Evolutionary conservation across 1,284 basidiomycete genomes (phyloP).

Genomic region (Lentinula novae-zelandiae): DNA sequence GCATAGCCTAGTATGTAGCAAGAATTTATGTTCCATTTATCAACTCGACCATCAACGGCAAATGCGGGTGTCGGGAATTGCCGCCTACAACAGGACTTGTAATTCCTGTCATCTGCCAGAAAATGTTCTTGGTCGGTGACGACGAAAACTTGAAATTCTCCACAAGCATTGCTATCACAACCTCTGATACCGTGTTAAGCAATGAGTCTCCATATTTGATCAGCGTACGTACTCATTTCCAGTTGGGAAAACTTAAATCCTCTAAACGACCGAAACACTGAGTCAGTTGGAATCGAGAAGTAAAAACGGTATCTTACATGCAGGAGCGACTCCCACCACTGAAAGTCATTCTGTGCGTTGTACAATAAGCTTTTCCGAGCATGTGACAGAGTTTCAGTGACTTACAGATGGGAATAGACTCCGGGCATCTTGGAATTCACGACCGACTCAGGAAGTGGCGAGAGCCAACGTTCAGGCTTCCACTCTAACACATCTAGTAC

Average conservation of each 20-base stretch:
- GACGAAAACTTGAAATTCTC: slow-evolving; percentile 20
- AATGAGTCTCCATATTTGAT: background rate
- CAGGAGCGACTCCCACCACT: slow-evolving; percentile 20
- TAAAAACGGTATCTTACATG: slow-evolving; percentile 14
- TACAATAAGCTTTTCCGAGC: background rate
- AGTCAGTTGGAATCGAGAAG: background rate
- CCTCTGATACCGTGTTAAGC: slow-evolving; percentile 17
- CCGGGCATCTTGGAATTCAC: slow-evolving; percentile 18
- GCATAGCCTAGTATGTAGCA: too few species aligned
- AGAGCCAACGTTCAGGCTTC: slow-evolving; percentile 24
- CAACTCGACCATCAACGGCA: slow-evolving; percentile 3
- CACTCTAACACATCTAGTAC: slow-evolving; percentile 19
- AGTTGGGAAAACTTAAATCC: slow-evolving; percentile 27
- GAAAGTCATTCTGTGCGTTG: slow-evolving; percentile 21
- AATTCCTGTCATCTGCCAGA: slow-evolving; percentile 23
- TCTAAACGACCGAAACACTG: slow-evolving; percentile 3
- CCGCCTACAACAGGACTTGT: slow-evolving; percentile 20
- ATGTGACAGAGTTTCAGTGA: background rate
- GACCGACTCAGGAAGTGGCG: slow-evolving; percentile 17
- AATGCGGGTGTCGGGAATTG: background rate
- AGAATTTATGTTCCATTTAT: too few species aligned
- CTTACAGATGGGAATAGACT: slow-evolving; percentile 22
- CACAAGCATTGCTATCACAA: slow-evolving; percentile 20
- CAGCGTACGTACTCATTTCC: slow-evolving; percentile 24
- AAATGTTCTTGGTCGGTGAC: slow-evolving; percentile 18